Base-by-base conservation (phyloP, 768 basidiomycete species). In the Suillus fuscotomentosus region DNA sequence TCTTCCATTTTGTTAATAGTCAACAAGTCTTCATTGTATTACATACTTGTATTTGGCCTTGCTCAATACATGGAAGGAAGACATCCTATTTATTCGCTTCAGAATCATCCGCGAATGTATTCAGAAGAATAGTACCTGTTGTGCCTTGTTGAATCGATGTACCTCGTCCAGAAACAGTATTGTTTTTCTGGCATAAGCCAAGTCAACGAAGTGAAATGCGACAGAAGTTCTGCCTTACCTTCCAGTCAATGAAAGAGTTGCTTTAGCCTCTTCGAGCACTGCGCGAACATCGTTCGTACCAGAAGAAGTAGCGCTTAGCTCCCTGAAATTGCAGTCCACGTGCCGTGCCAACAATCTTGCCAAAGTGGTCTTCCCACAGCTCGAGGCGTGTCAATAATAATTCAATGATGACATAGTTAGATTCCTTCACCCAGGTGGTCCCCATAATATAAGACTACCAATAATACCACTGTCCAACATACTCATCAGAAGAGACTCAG, bases 81-180 rank as follows among this genome's bases (percentile, higher is more conserved):
- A 91, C 80, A 69, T 94, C 92, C 85, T 91, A 68, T 60, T 66
- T 63, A 34, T 68, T 51, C 34, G 69, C 59, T 57, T 45, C 24
- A 63, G 68, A 62, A 14, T 71, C 69, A 61, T 45, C 39, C 17
- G 50, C 39, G 20, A 41, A 39, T 51, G n/a, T 17, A 6, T n/a
- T 41, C 27, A 5, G 1, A 31, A 47, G 17, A 47, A 43, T 4
- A 22, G 31, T 63, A 88, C 88, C 75, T 92, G 90, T 65, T 90
- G 88, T 9, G 84, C 77, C 69, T 85, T 88, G 71, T 85, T 90
- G 71, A 91, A 92, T 0, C 91, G 86, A 76, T 94, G 93, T 15
- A 95, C 87, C 75, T 95, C 93, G 69, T 95, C 94, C 62, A 94
- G 75, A 75, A 94, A 95, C 15, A 95, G 70, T 34, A 92, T 78